These are phyloP conservation scores for Chlamydomonas asymmetrica DNA, from an alignment of 139 green algal genomes.

Conservation along the genomic window DNA sequence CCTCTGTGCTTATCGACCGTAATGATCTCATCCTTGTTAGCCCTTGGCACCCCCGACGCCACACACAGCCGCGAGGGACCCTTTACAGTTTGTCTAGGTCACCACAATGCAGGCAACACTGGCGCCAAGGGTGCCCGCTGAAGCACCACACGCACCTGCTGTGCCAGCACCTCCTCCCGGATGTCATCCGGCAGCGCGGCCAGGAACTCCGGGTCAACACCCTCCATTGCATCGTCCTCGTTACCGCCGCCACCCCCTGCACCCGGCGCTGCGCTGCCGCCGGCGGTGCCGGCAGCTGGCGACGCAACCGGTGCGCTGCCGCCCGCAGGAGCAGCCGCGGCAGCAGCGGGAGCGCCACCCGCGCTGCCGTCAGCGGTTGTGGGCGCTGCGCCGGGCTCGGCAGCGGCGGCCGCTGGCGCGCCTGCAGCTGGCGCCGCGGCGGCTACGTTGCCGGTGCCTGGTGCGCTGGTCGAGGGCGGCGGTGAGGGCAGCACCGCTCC, in stretches of 20 bases:
- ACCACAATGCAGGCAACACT: too few species aligned
- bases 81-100: too few species aligned
- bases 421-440: constrained; percentile 1
- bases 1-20: too few species aligned
- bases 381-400: not conserved
- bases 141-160: constrained; percentile 67
- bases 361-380: not conserved
- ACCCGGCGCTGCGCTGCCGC: not conserved
- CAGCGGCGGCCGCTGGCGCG: not conserved
- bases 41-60: too few species aligned
- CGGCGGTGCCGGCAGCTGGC: not conserved
- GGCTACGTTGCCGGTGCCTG: too few species aligned
- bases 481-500: constrained; percentile 40
- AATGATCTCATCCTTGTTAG: too few species aligned
- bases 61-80: too few species aligned
- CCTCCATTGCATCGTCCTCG: constrained; percentile 23
- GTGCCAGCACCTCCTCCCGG: constrained; percentile 85
- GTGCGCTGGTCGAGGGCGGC: constrained; percentile 7
- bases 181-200: constrained; percentile 91
- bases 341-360: not conserved
- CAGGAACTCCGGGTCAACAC: constrained; percentile 93
- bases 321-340: not conserved
- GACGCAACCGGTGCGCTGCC: not conserved
- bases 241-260: not conserved
- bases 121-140: too few species aligned